These are phyloP conservation scores for Colletotrichum sp. DNA, from an alignment of 2,329 filamentous ascomycete genomes.

Conservation along the genomic window DNA sequence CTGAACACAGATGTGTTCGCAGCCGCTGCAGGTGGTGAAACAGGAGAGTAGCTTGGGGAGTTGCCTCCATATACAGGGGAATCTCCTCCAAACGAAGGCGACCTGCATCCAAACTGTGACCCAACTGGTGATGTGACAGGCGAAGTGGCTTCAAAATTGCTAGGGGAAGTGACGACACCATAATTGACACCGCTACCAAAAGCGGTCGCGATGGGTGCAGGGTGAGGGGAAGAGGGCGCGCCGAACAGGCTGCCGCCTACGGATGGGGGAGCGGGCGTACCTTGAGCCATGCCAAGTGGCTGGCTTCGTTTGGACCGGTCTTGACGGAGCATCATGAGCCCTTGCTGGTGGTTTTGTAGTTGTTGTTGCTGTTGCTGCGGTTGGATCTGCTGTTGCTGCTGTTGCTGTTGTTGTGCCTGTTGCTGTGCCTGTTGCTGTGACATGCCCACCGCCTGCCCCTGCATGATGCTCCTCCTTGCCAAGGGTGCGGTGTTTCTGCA, in stretches of 20 bases:
- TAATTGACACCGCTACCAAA: not conserved
- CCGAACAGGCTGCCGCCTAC: not conserved
- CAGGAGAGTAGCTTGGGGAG: not conserved
- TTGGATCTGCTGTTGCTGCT: not conserved
- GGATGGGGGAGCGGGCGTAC: not conserved
- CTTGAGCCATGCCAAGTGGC: not conserved
- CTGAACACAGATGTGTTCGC: not conserved
- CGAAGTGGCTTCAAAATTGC: not conserved
- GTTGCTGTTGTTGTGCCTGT: not conserved
- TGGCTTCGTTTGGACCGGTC: not conserved
- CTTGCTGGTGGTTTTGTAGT: rapidly evolving
- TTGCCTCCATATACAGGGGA: not conserved
- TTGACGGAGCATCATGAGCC: not conserved
- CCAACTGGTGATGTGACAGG: not conserved
- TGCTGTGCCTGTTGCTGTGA: not conserved
- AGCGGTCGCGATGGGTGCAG: not conserved
- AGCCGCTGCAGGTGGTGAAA: not conserved
- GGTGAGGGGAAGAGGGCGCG: not conserved
- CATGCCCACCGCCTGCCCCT: not conserved
- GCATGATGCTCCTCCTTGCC: not conserved
- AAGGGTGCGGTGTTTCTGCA: not conserved
- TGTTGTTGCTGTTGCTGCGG: not conserved
- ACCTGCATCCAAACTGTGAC: not conserved
- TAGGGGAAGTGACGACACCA: not conserved
- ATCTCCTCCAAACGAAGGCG: not conserved